Evolutionary conservation across 805 yeast species (phyloP).

Genomic region (Wickerhamiella occidentalis): DNA sequence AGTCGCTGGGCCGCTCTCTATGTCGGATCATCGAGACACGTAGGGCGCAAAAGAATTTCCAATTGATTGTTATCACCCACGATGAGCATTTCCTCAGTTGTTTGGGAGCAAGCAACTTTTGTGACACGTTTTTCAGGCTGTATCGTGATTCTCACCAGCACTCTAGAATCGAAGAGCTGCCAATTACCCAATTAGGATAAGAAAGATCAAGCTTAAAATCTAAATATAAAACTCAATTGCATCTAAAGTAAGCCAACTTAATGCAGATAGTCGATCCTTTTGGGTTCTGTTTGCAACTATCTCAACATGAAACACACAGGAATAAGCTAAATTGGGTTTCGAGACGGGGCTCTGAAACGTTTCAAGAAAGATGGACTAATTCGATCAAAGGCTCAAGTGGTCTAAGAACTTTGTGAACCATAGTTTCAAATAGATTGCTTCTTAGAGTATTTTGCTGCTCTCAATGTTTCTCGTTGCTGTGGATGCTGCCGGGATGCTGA

Average conservation of each 20-base stretch:
- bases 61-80: constrained; percentile 88
- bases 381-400: background rate
- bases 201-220: background rate
- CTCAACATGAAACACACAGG: background rate
- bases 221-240: no score
- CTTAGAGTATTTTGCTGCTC: no score
- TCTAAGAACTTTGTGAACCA: background rate
- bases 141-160: constrained; percentile 70
- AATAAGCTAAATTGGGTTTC: background rate
- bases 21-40: constrained; percentile 64
- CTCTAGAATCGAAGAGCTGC: constrained; percentile 53
- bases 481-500: no score
- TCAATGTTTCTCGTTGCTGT: no score
- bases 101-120: constrained; percentile 74
- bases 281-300: no score
- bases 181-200: constrained; percentile 21
- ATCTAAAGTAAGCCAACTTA: no score
- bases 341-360: background rate
- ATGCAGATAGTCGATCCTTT: no score
- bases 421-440: background rate
- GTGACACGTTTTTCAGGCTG: constrained; percentile 77
- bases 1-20: constrained; percentile 71
- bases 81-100: constrained; percentile 80
- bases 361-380: background rate
- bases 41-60: constrained; percentile 73